A percentile compares a stretch with the other conserved stretches of the same genome.
phyloP scores from a whole-genome alignment of 192 early-diverging fungal genomes.

The Dimargaris verticillata region DNA sequence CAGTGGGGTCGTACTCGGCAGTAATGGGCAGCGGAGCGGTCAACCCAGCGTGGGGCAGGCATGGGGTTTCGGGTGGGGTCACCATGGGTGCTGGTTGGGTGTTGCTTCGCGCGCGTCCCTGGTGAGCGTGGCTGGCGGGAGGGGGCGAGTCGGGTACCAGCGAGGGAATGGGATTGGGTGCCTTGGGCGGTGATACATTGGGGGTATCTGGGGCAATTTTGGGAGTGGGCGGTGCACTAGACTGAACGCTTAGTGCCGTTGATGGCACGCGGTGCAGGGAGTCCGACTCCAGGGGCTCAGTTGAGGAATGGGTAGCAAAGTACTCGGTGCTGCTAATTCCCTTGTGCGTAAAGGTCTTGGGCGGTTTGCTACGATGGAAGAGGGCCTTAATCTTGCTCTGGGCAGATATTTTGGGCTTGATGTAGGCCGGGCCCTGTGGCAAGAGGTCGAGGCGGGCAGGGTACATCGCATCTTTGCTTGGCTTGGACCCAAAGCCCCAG shows the following conservation, averaged over 20 bases:
- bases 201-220: neutral
- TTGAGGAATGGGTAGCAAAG: neutral
- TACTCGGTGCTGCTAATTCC: constrained; percentile 7
- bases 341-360: constrained; percentile 6
- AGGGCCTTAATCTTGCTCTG: neutral
- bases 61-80: neutral
- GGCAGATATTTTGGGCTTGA: neutral
- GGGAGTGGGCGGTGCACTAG: neutral
- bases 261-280: neutral
- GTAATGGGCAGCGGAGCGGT: neutral
- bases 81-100: constrained; percentile 5
- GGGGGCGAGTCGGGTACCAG: neutral
- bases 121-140: neutral
- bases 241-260: neutral
- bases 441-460: neutral
- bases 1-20: neutral
- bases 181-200: neutral
- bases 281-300: neutral
- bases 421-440: neutral
- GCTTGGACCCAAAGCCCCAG: neutral
- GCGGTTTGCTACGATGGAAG: constrained; percentile 6
- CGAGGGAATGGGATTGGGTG: neutral
- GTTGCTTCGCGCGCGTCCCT: constrained; percentile 1
- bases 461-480: neutral
- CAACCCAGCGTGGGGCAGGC: neutral